phyloP scores from a whole-genome alignment of 805 yeast species.

The Candida endomychidarum region DNA sequence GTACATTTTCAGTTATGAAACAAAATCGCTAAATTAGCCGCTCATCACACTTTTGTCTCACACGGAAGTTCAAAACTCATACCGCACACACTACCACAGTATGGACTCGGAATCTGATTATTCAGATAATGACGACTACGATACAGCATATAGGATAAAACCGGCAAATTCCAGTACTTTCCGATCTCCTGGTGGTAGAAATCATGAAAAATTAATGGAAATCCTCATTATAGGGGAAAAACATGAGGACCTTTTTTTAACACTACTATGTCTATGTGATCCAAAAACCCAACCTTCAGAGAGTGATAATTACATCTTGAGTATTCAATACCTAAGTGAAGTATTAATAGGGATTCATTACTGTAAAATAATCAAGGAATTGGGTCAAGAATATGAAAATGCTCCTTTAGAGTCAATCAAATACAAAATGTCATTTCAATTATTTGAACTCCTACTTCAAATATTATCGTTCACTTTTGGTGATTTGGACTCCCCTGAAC shows the following conservation, averaged over 20 bases:
- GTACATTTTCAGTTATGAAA: too few relatives aligned
- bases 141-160: conserved; percentile 3
- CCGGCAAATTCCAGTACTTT: conserved; percentile 4
- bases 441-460: conserved; percentile 29
- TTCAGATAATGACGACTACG: conserved; percentile 5
- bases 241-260: conserved; percentile 19
- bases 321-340: conserved; percentile 8
- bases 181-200: conserved; percentile 15
- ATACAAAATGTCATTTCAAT: conserved; percentile 33
- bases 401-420: conserved; percentile 27
- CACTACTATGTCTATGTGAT: conserved; percentile 41
- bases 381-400: neutral
- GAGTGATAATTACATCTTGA: conserved; percentile 5
- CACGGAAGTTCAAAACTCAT: too few relatives aligned
- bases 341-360: conserved; percentile 7
- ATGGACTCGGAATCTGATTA: conserved; percentile 8
- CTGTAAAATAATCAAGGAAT: conserved; percentile 1
- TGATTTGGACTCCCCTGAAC: too few relatives aligned
- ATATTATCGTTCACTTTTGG: neutral
- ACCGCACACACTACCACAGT: too few relatives aligned
- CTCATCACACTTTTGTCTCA: too few relatives aligned
- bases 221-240: conserved; percentile 17
- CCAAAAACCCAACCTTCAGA: conserved; percentile 63
- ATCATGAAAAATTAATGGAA: conserved; percentile 17
- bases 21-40: too few relatives aligned